Evolutionary conservation across 148 eudicot species (phyloP).

Genomic region (Agrostemma githago): DNA sequence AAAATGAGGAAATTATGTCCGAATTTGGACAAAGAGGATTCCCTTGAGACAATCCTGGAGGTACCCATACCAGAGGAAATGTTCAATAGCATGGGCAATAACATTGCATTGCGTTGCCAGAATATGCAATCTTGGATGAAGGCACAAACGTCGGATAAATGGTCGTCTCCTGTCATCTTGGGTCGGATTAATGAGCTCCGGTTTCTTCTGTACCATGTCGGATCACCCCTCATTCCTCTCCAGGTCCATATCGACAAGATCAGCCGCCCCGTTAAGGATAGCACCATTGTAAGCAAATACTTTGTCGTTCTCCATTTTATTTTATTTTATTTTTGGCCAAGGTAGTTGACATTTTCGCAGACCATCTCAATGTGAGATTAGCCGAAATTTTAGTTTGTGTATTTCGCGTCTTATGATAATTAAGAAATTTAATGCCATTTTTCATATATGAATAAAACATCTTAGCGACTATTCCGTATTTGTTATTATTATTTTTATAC

Average conservation of each 20-base stretch:
- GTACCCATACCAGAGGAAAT: conserved; percentile 94
- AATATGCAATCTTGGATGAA: conserved; percentile 94
- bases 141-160: conserved; percentile 78
- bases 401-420: too few species aligned
- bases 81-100: conserved; percentile 72
- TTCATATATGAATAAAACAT: too few species aligned
- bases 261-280: conserved; percentile 55
- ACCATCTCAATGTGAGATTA: too few species aligned
- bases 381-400: too few species aligned
- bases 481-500: too few species aligned
- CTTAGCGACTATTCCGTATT: too few species aligned
- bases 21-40: conserved; percentile 78
- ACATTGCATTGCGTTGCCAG: conserved; percentile 56
- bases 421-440: too few species aligned
- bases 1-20: conserved; percentile 87
- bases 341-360: too few species aligned
- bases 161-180: conserved; percentile 65
- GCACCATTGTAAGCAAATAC: conserved; percentile 60
- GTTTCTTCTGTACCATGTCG: conserved; percentile 69
- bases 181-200: conserved; percentile 80
- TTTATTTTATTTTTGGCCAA: not conserved
- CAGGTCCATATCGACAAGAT: conserved; percentile 64
- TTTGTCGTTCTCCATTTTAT: not conserved
- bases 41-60: conserved; percentile 82
- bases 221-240: conserved; percentile 87